A percentile compares a stretch with the other conserved stretches of the same genome.
These are phyloP conservation scores for Rhodotorula mucilaginosa DNA, from an alignment of 1,284 basidiomycete species.

Conservation along the genomic window DNA sequence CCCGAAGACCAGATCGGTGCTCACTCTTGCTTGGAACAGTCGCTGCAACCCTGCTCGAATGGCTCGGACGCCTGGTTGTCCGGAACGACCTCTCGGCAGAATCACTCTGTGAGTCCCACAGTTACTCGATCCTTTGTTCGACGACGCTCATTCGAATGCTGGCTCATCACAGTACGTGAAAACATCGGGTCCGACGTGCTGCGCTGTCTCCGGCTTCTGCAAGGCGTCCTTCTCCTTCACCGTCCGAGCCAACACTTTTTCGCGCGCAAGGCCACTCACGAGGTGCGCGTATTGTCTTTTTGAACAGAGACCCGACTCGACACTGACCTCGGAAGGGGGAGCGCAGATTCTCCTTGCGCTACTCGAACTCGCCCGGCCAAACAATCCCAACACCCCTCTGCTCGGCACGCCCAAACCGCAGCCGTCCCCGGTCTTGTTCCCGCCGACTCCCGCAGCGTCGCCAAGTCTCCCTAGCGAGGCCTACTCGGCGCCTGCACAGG, in stretches of 20 bases:
- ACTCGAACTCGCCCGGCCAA: constrained; percentile 46
- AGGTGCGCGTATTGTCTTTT: constrained; percentile 56
- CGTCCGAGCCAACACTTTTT: constrained; percentile 65
- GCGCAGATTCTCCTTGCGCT: constrained; percentile 44
- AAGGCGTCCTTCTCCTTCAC: constrained; percentile 75
- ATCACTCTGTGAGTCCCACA: constrained; percentile 60
- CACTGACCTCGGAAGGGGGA: too few relatives aligned
- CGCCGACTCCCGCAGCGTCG: constrained; percentile 33
- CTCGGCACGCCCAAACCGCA: constrained; percentile 65
- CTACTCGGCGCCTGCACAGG: neutral
- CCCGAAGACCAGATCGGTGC: neutral
- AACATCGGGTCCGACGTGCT: constrained; percentile 52
- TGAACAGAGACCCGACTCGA: constrained; percentile 29
- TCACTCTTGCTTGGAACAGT: constrained; percentile 10
- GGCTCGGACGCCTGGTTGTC: constrained; percentile 27
- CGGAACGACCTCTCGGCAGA: neutral
- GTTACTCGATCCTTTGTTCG: constrained; percentile 46
- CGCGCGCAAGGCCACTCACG: constrained; percentile 65
- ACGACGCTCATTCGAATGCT: constrained; percentile 30
- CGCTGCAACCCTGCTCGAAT: constrained; percentile 25
- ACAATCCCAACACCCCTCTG: constrained; percentile 52
- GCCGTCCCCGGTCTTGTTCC: constrained; percentile 49
- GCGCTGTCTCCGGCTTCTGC: constrained; percentile 63
- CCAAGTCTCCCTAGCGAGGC: constrained; percentile 22
- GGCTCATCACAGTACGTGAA: constrained; percentile 49